Base-by-base conservation (phyloP, 441 rosid genomes). In the Populus hybrid region DNA sequence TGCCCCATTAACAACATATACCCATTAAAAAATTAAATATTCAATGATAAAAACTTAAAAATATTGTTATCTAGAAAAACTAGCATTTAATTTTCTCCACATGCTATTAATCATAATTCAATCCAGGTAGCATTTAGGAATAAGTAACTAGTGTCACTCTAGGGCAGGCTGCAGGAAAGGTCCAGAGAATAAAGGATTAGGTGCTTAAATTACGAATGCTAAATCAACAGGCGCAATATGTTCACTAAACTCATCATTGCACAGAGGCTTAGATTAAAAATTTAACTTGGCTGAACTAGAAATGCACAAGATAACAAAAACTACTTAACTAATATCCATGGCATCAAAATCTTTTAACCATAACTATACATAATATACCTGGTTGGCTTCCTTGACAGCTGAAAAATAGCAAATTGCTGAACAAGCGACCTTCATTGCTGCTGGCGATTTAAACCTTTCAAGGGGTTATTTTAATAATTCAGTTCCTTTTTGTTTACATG, bases 311-410 rank as follows among this genome's bases (percentile, higher is more conserved):
- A 34, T 36, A 35, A n/a, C 32, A 68, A 5, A 35, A 67, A n/a
- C 66, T 12, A 19, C 71, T 28, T 46, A 67, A 73, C 68, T 5
- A 26, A 46, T 11, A 12, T 66, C 26, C 21, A 16, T 24, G n/a
- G 34, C 14, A 50, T n/a, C 61, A 50, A 16, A 4, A 16, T 19
- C 67, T 40, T 26, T 40, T 34, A 30, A 57, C n/a, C 28, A 10
- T 12, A n/a, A 57, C 69, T 57, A 57, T n/a, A 76, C 73, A 76
- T 53, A 38, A 7, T 72, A 79, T 81, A 90, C 97, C 91, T 35
- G 89, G n/a, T n/a, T 78, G 73, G 87, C 87, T 78, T 89, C 93
- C 83, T 88, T 79, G 66, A 95, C 86, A 72, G 92, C 88, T 70
- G 82, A 86, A 85, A 88, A 91, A n/a, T n/a, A 28, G 98, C 97